Percentiles rank a stretch among this genome's conserved stretches.
These are phyloP conservation scores for Saccharum officinarum DNA, from an alignment of 176 grass and related monocot species.

Conservation along the genomic window DNA sequence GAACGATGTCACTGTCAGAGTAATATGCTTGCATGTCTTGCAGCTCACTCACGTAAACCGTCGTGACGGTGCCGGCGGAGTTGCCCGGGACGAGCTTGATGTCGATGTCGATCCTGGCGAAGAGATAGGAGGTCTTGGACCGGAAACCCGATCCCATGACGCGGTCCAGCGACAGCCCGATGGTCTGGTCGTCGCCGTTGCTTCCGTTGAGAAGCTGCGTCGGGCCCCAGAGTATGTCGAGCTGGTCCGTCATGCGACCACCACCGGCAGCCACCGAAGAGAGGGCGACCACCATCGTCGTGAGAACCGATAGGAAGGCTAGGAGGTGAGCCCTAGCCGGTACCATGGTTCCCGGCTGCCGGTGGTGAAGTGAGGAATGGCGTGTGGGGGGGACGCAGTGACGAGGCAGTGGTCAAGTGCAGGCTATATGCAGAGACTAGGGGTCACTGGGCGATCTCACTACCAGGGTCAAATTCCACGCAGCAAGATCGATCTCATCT, in stretches of 20 bases:
- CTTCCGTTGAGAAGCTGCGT: constrained; percentile 22
- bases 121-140: constrained; percentile 60
- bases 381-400: constrained; percentile 5
- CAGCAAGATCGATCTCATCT: constrained; percentile 35
- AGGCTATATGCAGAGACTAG: constrained; percentile 23
- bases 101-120: constrained; percentile 53
- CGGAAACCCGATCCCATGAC: constrained; percentile 47
- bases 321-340: constrained; percentile 28
- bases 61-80: constrained; percentile 78
- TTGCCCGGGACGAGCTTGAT: constrained; percentile 69
- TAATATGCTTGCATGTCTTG: not conserved
- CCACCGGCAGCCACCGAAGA: constrained; percentile 6
- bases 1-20: not conserved
- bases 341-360: constrained; percentile 33
- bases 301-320: constrained; percentile 27
- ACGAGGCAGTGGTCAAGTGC: constrained; percentile 33
- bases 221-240: constrained; percentile 46
- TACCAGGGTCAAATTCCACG: constrained; percentile 37
- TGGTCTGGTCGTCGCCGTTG: constrained; percentile 31
- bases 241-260: constrained; percentile 2
- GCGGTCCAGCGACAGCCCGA: constrained; percentile 36
- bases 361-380: not conserved
- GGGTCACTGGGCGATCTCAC: not conserved
- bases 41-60: constrained; percentile 54
- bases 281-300: not conserved